Conservation (phyloP, 139 green algal genomes). For the Chlamydomonas sphaeroides region DNA sequence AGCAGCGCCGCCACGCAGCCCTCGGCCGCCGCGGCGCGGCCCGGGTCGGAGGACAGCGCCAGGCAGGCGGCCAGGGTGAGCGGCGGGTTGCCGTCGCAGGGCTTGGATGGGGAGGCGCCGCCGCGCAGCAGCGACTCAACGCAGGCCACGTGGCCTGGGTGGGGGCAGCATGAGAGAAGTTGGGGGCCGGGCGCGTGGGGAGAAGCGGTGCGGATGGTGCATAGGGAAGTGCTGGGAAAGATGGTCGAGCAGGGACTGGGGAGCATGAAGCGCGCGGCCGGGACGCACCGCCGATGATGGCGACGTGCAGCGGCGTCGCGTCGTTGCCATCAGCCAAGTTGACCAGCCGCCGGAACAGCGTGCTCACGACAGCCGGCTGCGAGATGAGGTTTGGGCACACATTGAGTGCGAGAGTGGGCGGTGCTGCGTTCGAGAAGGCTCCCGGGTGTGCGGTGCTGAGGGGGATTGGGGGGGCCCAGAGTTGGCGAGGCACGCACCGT, state of each 20-base stretch:
- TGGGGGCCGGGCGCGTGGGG: too few species aligned
- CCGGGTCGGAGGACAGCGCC: slow-evolving; percentile 33
- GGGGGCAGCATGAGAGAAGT: too few species aligned
- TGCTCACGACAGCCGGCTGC: background rate
- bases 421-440: background rate
- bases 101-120: slow-evolving; percentile 40
- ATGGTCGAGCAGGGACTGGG: background rate
- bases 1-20: slow-evolving; percentile 60
- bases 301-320: slow-evolving; percentile 86
- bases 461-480: too few species aligned
- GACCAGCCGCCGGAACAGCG: slow-evolving; percentile 35
- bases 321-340: slow-evolving; percentile 64
- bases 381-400: background rate
- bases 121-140: slow-evolving; percentile 61
- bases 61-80: slow-evolving; percentile 74
- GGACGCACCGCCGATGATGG: slow-evolving; percentile 74
- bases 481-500: too few species aligned
- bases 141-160: slow-evolving; percentile 66
- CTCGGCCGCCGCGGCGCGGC: slow-evolving; percentile 20
- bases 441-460: too few species aligned
- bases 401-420: background rate
- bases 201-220: too few species aligned
- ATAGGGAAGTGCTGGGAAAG: too few species aligned
- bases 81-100: slow-evolving; percentile 74
- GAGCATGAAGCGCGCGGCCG: background rate